Conservation (phyloP, 345 rosid genomes). For the Arabidopsis suecica region DNA sequence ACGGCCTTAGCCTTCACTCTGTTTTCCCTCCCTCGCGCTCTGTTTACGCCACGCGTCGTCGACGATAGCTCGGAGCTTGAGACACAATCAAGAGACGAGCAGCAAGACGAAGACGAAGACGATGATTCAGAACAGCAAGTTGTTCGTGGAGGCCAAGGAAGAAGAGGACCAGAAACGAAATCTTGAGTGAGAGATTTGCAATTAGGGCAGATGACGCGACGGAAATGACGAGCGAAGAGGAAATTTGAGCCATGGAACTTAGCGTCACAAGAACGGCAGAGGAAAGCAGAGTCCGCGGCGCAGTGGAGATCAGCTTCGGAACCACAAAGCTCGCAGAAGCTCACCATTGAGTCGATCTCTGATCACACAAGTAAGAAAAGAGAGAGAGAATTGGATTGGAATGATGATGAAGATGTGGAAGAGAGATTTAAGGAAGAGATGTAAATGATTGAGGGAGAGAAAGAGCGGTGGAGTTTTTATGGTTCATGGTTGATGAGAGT, state of each 20-base stretch:
- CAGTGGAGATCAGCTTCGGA: constrained; percentile 42
- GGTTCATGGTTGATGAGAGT: constrained; percentile 35
- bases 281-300: constrained; percentile 46
- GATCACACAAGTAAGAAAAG: background rate
- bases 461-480: constrained; percentile 31
- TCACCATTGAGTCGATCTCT: constrained; percentile 19
- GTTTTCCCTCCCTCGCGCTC: background rate
- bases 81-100: constrained; percentile 36
- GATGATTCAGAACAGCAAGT: constrained; percentile 2
- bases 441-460: constrained; percentile 9
- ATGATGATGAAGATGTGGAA: background rate
- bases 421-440: constrained; percentile 25
- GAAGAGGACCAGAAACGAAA: constrained; percentile 40
- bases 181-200: constrained; percentile 42
- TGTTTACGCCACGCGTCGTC: constrained; percentile 14
- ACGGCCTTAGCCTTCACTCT: background rate
- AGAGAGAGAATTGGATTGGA: background rate
- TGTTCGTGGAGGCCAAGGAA: constrained; percentile 25
- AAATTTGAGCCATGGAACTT: constrained; percentile 44
- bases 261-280: constrained; percentile 41
- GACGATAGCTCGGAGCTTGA: constrained; percentile 38
- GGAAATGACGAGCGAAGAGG: constrained; percentile 46
- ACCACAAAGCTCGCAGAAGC: constrained; percentile 37
- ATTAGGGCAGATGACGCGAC: constrained; percentile 41
- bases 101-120: constrained; percentile 29